phyloP scores from a whole-genome alignment of 768 basidiomycete species.

The Lepiota subincarnata region DNA sequence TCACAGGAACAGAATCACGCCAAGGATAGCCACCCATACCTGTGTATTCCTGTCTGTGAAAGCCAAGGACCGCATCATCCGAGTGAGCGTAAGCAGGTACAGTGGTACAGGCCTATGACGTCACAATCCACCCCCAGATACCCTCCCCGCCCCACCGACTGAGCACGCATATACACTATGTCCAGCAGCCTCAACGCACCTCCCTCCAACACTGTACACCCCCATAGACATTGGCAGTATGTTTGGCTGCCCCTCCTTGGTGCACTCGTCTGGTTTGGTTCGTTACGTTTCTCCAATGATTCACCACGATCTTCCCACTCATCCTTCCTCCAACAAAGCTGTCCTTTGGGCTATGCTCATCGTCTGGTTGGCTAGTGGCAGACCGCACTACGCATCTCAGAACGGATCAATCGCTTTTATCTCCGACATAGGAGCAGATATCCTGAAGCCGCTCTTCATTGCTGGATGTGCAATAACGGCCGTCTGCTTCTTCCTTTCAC shows the following conservation, averaged over 20 bases:
- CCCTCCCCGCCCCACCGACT: no score
- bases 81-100: no score
- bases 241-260: conserved; percentile 60
- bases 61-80: no score
- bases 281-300: conserved; percentile 16
- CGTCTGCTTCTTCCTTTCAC: conserved; percentile 54
- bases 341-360: conserved; percentile 68
- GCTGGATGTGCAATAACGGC: conserved; percentile 61
- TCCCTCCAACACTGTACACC: neutral
- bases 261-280: conserved; percentile 64
- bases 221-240: conserved; percentile 49
- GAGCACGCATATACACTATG: neutral
- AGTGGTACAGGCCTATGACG: no score
- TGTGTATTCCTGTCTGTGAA: no score
- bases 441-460: conserved; percentile 74
- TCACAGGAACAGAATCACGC: no score
- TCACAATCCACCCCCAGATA: no score
- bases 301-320: neutral
- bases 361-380: conserved; percentile 65
- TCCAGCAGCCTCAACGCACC: neutral
- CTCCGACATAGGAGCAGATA: conserved; percentile 71
- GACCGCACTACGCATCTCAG: conserved; percentile 53
- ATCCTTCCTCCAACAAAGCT: conserved; percentile 24
- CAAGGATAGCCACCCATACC: no score
- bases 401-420: conserved; percentile 66